Percentiles rank a stretch among this genome's conserved stretches.
Conservation (phyloP, 257 asterid genomes). For the Lycium barbarum region DNA sequence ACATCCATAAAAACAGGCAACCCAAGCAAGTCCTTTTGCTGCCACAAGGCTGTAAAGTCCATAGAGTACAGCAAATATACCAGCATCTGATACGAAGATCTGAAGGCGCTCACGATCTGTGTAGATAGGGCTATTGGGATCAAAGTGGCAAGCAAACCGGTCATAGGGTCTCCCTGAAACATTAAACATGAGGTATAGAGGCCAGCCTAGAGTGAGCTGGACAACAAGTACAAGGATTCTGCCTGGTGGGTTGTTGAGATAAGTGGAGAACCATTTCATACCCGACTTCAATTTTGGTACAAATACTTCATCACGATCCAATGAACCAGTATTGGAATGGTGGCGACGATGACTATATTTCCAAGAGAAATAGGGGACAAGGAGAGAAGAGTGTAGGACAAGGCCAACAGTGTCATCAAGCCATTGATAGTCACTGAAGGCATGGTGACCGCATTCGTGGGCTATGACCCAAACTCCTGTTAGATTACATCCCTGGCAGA, state of each 20-base stretch:
- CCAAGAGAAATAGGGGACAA: slow-evolving; percentile 66
- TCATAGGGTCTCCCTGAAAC: slow-evolving; percentile 70
- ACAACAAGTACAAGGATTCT: slow-evolving; percentile 52
- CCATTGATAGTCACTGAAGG: slow-evolving; percentile 68
- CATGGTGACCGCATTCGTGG: slow-evolving; percentile 71
- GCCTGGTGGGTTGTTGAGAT: slow-evolving; percentile 73
- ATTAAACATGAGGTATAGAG: slow-evolving; percentile 73
- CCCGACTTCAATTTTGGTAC: slow-evolving; percentile 65
- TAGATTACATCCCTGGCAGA: slow-evolving; percentile 72
- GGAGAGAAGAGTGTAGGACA: slow-evolving; percentile 52
- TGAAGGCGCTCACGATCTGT: slow-evolving; percentile 73
- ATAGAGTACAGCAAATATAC: slow-evolving; percentile 51
- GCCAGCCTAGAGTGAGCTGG: slow-evolving; percentile 83
- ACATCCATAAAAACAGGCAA: slow-evolving; percentile 58
- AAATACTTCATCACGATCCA: slow-evolving; percentile 81
- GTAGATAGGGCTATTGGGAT: slow-evolving; percentile 77
- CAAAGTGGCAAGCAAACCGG: slow-evolving; percentile 79
- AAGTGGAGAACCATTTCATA: slow-evolving; percentile 48
- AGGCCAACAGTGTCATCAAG: slow-evolving; percentile 68
- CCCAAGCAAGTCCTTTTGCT: slow-evolving; percentile 71
- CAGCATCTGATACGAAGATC: slow-evolving; percentile 66
- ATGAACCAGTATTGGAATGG: slow-evolving; percentile 74
- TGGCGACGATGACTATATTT: slow-evolving; percentile 63
- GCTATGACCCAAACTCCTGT: slow-evolving; percentile 76
- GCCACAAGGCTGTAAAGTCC: slow-evolving; percentile 56